phyloP scores from a whole-genome alignment of 805 yeast genomes.

The Candida maris region DNA sequence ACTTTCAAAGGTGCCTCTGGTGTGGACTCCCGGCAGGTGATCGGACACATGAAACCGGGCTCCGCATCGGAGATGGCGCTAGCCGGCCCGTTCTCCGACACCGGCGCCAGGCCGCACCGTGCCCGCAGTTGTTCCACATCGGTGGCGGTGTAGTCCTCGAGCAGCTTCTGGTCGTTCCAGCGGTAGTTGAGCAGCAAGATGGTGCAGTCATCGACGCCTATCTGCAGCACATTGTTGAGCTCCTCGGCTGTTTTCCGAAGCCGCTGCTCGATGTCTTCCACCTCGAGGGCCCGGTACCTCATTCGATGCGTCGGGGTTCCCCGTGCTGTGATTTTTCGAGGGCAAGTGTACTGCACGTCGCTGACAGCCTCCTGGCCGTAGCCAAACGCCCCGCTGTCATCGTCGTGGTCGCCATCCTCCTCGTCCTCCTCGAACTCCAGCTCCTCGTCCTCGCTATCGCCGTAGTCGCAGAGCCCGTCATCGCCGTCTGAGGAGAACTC shows the following conservation, averaged over 20 bases:
- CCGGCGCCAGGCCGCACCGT: constrained; percentile 26
- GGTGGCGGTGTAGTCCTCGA: constrained; percentile 48
- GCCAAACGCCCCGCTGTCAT: constrained; percentile 21
- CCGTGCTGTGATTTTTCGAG: constrained; percentile 14
- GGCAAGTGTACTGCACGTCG: constrained; percentile 18
- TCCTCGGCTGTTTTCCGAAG: constrained; percentile 29
- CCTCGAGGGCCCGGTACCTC: constrained; percentile 24
- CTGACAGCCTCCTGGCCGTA: constrained; percentile 10
- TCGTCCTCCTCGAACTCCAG: constrained; percentile 14
- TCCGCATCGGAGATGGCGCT: constrained; percentile 17
- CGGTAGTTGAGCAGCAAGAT: constrained; percentile 44
- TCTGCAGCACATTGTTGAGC: constrained; percentile 35
- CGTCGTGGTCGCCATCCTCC: constrained; percentile 10
- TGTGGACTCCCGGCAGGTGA: constrained; percentile 65
- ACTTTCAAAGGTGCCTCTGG: constrained; percentile 28
- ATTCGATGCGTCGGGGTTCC: constrained; percentile 27
- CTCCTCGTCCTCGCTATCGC: constrained; percentile 25
- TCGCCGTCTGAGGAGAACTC: constrained; percentile 1
- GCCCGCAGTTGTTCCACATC: constrained; percentile 30
- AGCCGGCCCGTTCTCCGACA: constrained; percentile 31
- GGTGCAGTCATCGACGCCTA: constrained; percentile 38
- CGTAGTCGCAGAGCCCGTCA: neutral
- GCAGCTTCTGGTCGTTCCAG: constrained; percentile 57
- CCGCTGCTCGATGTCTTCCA: constrained; percentile 31
- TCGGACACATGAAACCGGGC: constrained; percentile 45